phyloP scores from a whole-genome alignment of 768 basidiomycete genomes.

The Naganishia vaughanmartiniae region DNA sequence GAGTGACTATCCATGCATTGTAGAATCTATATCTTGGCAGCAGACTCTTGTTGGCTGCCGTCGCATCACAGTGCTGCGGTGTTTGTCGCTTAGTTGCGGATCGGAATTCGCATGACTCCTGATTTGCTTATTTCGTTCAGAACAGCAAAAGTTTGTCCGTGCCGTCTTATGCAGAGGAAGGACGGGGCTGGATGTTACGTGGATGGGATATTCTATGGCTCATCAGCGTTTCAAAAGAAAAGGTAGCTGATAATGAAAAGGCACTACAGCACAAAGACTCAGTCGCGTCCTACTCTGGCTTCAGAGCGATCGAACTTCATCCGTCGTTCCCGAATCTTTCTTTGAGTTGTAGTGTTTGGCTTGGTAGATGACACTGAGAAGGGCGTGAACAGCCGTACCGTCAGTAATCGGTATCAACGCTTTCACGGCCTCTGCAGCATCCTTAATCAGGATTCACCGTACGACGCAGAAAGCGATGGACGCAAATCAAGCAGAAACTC shows the following conservation, averaged over 20 bases:
- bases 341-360: constrained; percentile 1
- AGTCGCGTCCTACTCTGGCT: constrained; percentile 5
- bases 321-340: not conserved
- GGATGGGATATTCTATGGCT: too few relatives aligned
- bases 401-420: not conserved
- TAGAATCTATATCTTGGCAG: not conserved
- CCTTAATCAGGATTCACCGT: not conserved
- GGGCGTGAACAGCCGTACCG: not conserved
- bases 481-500: constrained; percentile 21
- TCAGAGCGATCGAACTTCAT: constrained; percentile 9
- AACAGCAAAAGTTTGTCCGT: too few relatives aligned
- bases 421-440: not conserved
- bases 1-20: not conserved
- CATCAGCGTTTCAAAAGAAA: too few relatives aligned
- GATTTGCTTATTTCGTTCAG: too few relatives aligned
- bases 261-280: not conserved
- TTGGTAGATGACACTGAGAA: not conserved
- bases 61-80: too few relatives aligned
- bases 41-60: too few relatives aligned
- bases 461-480: constrained; percentile 12
- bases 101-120: too few relatives aligned
- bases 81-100: too few relatives aligned
- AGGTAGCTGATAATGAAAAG: too few relatives aligned
- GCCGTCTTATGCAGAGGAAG: too few relatives aligned
- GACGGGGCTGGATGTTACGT: too few relatives aligned